Conservation (phyloP, 2,329 filamentous ascomycete genomes). For the Aspergillus neoniger region DNA sequence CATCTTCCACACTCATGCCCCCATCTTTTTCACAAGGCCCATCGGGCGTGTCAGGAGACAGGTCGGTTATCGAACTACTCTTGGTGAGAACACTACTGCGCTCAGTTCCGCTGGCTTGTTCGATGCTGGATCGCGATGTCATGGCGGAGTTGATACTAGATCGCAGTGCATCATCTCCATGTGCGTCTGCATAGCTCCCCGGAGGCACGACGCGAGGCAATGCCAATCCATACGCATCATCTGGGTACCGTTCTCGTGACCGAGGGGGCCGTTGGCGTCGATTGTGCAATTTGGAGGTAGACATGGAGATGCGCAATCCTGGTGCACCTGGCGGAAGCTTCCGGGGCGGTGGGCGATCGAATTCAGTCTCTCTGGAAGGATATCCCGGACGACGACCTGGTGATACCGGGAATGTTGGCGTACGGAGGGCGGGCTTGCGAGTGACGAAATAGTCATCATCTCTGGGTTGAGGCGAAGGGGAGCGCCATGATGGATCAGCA, state of each 20-base stretch:
- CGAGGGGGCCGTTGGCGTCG: slow-evolving; percentile 30
- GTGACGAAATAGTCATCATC: slow-evolving; percentile 11
- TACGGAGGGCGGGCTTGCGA: slow-evolving; percentile 23
- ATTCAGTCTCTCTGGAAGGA: slow-evolving; percentile 24
- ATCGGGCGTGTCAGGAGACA: slow-evolving; percentile 61
- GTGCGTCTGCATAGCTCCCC: slow-evolving; percentile 23
- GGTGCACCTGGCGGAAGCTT: slow-evolving; percentile 30
- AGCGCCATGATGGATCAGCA: slow-evolving; percentile 21
- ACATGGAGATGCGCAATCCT: slow-evolving; percentile 40
- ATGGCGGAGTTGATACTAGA: slow-evolving; percentile 62
- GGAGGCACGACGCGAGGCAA: slow-evolving; percentile 34
- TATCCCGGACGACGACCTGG: slow-evolving; percentile 22
- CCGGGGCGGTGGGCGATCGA: slow-evolving; percentile 28
- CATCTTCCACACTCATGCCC: slow-evolving; percentile 61
- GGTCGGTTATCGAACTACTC: slow-evolving; percentile 71
- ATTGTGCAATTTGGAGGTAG: slow-evolving; percentile 35
- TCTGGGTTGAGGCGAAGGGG: slow-evolving; percentile 19
- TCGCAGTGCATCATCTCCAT: slow-evolving; percentile 44
- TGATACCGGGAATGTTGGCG: slow-evolving; percentile 25
- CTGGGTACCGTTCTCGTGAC: slow-evolving; percentile 28
- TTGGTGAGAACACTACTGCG: slow-evolving; percentile 80
- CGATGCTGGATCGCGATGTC: slow-evolving; percentile 61
- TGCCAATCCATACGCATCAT: slow-evolving; percentile 29
- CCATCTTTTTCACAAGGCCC: slow-evolving; percentile 60
- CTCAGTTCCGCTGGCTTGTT: slow-evolving; percentile 67